phyloP scores from a whole-genome alignment of 2,329 filamentous ascomycete species.

The Alternaria triticina region DNA sequence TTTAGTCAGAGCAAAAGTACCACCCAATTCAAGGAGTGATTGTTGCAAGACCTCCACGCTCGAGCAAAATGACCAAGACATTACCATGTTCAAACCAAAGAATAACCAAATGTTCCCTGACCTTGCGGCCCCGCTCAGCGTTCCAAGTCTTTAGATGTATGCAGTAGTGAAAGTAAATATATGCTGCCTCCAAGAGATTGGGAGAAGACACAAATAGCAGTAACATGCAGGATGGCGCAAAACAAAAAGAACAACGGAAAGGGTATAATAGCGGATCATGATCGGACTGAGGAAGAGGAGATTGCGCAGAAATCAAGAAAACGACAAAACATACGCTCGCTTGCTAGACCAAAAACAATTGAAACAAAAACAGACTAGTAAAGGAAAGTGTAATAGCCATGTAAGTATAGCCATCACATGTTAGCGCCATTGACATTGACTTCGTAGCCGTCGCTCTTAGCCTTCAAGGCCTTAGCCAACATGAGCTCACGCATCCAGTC shows the following conservation, averaged over 20 bases:
- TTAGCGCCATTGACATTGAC: constrained; percentile 74
- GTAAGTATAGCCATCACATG: constrained; percentile 23
- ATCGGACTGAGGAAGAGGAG: constrained; percentile 18
- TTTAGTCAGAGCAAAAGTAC: constrained; percentile 8
- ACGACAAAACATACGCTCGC: constrained; percentile 25
- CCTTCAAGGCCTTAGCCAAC: constrained; percentile 85
- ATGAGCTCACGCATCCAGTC: constrained; percentile 97
- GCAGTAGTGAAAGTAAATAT: constrained; percentile 17
- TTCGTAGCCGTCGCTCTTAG: constrained; percentile 83
- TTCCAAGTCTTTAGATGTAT: constrained; percentile 26
- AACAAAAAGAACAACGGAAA: constrained; percentile 21
- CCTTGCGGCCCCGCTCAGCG: constrained; percentile 29
- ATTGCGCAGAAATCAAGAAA: constrained; percentile 7
- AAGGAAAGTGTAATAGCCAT: neutral
- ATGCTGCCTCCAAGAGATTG: neutral
- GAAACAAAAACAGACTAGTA: neutral
- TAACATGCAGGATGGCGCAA: neutral
- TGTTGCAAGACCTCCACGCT: constrained; percentile 4
- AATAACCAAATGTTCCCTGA: constrained; percentile 11
- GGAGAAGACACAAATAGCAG: constrained; percentile 13
- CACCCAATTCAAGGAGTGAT: constrained; percentile 6
- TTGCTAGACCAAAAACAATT: constrained; percentile 11
- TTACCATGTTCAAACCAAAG: constrained; percentile 13
- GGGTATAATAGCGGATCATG: constrained; percentile 40
- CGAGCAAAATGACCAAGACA: constrained; percentile 6